Evolutionary conservation across 192 early-diverging fungal genomes (phyloP).

Genomic region (Podila horticola): DNA sequence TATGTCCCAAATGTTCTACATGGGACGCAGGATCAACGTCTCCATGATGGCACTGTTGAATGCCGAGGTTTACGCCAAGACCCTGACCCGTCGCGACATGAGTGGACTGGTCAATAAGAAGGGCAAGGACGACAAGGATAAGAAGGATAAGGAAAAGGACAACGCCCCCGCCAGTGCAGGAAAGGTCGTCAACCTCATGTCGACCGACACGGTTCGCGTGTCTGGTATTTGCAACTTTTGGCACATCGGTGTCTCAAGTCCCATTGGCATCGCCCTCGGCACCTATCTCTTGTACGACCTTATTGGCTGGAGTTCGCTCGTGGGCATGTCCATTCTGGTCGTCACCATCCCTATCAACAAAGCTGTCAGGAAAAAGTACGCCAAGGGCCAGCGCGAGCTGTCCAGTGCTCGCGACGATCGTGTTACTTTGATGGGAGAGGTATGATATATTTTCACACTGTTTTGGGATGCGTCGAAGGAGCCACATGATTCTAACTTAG

Average conservation of each 20-base stretch:
- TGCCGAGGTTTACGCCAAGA: slow-evolving; percentile 74
- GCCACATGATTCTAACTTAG: not conserved
- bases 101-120: slow-evolving; percentile 52
- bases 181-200: slow-evolving; percentile 80
- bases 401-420: slow-evolving; percentile 71
- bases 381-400: slow-evolving; percentile 63
- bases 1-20: slow-evolving; percentile 55
- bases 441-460: slow-evolving; percentile 18
- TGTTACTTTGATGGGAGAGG: slow-evolving; percentile 70
- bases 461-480: no score
- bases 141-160: slow-evolving; percentile 41
- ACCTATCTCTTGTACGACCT: slow-evolving; percentile 78
- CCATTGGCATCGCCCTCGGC: slow-evolving; percentile 72
- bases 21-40: slow-evolving; percentile 62
- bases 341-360: slow-evolving; percentile 48
- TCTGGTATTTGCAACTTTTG: slow-evolving; percentile 62
- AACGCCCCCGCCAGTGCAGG: slow-evolving; percentile 61
- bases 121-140: slow-evolving; percentile 7
- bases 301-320: slow-evolving; percentile 82
- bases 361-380: slow-evolving; percentile 41
- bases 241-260: slow-evolving; percentile 64
- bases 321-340: slow-evolving; percentile 74
- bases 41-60: slow-evolving; percentile 61
- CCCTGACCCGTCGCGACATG: slow-evolving; percentile 63
- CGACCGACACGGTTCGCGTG: slow-evolving; percentile 75